A percentile compares a stretch with the other conserved stretches of the same genome.
Conservation (phyloP, 202 grass and related monocot genomes). For the Setaria viridis region DNA sequence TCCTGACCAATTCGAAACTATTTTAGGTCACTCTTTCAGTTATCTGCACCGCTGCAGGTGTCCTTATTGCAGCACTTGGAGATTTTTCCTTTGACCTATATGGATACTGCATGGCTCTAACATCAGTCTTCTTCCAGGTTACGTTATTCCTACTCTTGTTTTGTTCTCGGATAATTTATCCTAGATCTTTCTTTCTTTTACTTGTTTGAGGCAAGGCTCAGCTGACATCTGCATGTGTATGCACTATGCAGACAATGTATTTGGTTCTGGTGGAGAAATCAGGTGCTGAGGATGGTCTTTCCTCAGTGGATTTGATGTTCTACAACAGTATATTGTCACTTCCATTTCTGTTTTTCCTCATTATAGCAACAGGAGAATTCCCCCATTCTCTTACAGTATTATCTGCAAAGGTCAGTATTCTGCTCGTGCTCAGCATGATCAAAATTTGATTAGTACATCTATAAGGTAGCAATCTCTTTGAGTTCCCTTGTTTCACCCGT, state of each 20-base stretch:
- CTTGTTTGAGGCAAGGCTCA: background rate
- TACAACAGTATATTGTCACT: constrained; percentile 88
- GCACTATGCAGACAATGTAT: constrained; percentile 95
- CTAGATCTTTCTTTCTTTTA: background rate
- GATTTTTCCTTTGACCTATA: constrained; percentile 97
- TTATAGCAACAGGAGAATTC: constrained; percentile 95
- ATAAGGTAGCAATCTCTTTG: constrained; percentile 8
- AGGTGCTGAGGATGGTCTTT: constrained; percentile 93
- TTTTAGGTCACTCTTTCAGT: constrained; percentile 93
- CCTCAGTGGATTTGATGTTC: constrained; percentile 96
- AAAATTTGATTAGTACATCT: constrained; percentile 6
- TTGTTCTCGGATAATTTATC: background rate
- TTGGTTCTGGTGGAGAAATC: constrained; percentile 96
- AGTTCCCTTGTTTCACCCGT: background rate
- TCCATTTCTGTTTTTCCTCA: constrained; percentile 93
- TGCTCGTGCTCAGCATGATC: background rate
- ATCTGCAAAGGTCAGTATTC: constrained; percentile 78
- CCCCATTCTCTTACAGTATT: constrained; percentile 78
- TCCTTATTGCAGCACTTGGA: constrained; percentile 89
- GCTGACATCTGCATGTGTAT: constrained; percentile 29
- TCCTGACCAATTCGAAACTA: constrained; percentile 26
- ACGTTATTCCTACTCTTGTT: constrained; percentile 40
- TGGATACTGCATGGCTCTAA: constrained; percentile 96
- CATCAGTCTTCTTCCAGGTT: constrained; percentile 98
- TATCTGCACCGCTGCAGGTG: constrained; percentile 79